Percentiles rank a stretch among this genome's conserved stretches.
phyloP scores from a whole-genome alignment of 345 rosid species.

The Gossypium herbaceum region DNA sequence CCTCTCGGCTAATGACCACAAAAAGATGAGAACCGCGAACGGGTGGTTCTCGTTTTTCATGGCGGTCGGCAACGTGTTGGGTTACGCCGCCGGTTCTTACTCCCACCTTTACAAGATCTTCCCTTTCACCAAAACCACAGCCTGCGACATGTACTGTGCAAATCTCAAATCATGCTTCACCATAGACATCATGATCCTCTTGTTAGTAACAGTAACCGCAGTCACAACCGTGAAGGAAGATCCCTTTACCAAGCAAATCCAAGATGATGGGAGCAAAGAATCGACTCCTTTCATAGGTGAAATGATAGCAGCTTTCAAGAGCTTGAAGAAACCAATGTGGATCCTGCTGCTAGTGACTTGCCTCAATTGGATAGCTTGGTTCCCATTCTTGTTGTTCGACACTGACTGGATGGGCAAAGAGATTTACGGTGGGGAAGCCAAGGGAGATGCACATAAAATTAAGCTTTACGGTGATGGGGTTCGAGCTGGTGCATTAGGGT shows the following conservation, averaged over 20 bases:
- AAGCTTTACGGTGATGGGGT: conserved; percentile 60
- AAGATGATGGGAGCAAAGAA: conserved; percentile 14
- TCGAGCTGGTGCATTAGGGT: conserved; percentile 71
- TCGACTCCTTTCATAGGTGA: conserved; percentile 36
- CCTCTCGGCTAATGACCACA: conserved; percentile 50
- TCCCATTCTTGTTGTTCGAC: conserved; percentile 76
- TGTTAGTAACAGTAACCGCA: conserved; percentile 37
- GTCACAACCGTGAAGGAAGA: conserved; percentile 41
- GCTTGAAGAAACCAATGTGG: conserved; percentile 63
- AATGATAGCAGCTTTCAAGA: conserved; percentile 34
- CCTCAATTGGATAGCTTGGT: conserved; percentile 89
- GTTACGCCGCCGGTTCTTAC: conserved; percentile 74
- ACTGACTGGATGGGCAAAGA: conserved; percentile 96
- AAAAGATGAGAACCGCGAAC: conserved; percentile 55
- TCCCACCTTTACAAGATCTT: conserved; percentile 40
- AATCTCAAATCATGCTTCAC: conserved; percentile 82
- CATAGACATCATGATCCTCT: conserved; percentile 51
- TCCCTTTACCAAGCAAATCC: conserved; percentile 30
- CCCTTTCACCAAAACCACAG: conserved; percentile 64
- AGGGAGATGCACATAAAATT: conserved; percentile 19
- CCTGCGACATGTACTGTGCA: conserved; percentile 80
- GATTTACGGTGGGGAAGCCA: conserved; percentile 67
- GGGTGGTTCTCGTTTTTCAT: conserved; percentile 76
- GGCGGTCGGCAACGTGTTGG: conserved; percentile 85
- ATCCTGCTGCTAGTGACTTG: conserved; percentile 65